These are phyloP conservation scores for Psilocybe azurescens DNA, from an alignment of 768 basidiomycete species.

Conservation along the genomic window DNA sequence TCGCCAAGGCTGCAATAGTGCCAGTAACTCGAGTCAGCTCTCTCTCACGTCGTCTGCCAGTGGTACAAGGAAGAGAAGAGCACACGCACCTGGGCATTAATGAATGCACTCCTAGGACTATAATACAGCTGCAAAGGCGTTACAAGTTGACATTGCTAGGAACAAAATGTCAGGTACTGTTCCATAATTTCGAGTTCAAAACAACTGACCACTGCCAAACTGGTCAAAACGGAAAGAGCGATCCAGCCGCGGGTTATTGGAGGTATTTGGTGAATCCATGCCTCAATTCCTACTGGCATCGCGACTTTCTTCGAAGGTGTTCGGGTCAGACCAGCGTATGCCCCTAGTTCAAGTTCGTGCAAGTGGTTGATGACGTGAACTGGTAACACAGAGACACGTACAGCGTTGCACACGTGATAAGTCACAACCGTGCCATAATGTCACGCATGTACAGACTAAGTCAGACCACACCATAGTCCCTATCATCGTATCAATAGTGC, in stretches of 20 bases:
- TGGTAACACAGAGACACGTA: neutral
- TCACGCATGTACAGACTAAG: too few species aligned
- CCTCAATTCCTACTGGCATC: conserved; percentile 88
- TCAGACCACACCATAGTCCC: too few species aligned
- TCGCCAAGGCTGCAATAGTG: conserved; percentile 75
- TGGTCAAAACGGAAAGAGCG: conserved; percentile 75
- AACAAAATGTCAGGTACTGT: neutral
- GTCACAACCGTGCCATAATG: too few species aligned
- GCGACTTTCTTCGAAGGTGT: conserved; percentile 1
- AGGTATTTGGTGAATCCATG: conserved; percentile 90
- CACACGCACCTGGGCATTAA: conserved; percentile 73
- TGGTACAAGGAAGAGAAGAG: neutral
- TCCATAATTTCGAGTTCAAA: neutral
- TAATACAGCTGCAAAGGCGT: conserved; percentile 94
- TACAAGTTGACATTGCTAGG: conserved; percentile 89
- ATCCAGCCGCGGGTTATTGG: conserved; percentile 92
- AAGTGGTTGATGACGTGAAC: neutral
- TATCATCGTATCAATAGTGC: too few species aligned
- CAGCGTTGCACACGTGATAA: too few species aligned
- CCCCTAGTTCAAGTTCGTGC: neutral
- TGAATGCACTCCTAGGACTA: conserved; percentile 84
- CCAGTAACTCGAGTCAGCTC: conserved; percentile 2
- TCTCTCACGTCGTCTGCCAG: neutral
- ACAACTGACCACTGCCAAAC: conserved; percentile 82
- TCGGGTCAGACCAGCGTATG: neutral